phyloP scores from a whole-genome alignment of 306 rosid genomes.

The Psophocarpus tetragonolobus region DNA sequence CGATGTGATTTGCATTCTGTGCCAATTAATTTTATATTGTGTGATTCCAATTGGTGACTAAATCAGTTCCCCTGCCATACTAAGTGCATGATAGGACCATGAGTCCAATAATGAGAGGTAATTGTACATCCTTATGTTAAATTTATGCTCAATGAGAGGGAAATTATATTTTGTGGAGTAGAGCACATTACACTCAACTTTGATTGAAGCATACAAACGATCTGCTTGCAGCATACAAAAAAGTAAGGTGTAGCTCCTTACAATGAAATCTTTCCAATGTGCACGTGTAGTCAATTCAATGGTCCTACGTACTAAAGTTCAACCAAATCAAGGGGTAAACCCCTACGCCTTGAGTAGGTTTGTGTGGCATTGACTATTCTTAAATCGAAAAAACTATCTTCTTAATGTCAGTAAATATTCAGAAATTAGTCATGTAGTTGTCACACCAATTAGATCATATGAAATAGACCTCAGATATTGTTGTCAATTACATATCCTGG shows the following conservation, averaged over 20 bases:
- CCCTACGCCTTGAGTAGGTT: conserved; percentile 12
- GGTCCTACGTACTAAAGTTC: conserved; percentile 37
- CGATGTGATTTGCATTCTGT: conserved; percentile 26
- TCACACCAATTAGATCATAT: conserved; percentile 24
- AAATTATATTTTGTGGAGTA: neutral
- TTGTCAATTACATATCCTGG: conserved; percentile 23
- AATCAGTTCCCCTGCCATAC: conserved; percentile 18
- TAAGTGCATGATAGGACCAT: conserved; percentile 14
- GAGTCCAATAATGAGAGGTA: conserved; percentile 19
- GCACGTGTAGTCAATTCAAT: conserved; percentile 50
- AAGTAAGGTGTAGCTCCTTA: conserved; percentile 28
- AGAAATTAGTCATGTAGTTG: conserved; percentile 8
- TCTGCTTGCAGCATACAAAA: conserved; percentile 10
- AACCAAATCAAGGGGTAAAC: conserved; percentile 21
- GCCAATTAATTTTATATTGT: conserved; percentile 1
- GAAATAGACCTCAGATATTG: conserved; percentile 13
- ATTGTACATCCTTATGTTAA: neutral
- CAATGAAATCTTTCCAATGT: conserved; percentile 33
- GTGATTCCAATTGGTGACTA: neutral
- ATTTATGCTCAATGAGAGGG: conserved; percentile 22
- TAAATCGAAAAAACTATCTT: neutral
- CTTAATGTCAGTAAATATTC: conserved; percentile 12
- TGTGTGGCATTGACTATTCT: conserved; percentile 29
- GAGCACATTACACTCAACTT: conserved; percentile 18
- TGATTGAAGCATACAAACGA: conserved; percentile 33